Evolutionary conservation across 345 rosid species (phyloP).

Genomic region (Laguncularia racemosa): DNA sequence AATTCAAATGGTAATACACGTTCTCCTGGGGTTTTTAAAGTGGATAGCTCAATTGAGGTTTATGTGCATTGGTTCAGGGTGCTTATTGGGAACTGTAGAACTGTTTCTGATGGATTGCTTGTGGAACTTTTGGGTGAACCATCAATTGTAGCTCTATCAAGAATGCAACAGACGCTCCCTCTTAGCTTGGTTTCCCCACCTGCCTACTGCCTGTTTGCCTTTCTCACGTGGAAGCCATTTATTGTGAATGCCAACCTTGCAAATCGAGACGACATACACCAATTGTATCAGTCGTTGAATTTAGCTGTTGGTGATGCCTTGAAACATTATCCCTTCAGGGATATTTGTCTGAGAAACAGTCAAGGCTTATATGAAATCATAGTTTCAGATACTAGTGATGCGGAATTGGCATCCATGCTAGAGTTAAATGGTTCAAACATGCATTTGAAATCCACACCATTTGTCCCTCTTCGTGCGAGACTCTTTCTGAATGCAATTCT

Average conservation of each 20-base stretch:
- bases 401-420: conserved; percentile 68
- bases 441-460: conserved; percentile 61
- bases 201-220: conserved; percentile 75
- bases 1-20: conserved; percentile 84
- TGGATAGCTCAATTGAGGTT: conserved; percentile 62
- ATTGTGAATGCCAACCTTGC: conserved; percentile 40
- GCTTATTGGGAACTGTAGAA: conserved; percentile 82
- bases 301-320: conserved; percentile 73
- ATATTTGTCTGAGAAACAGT: conserved; percentile 83
- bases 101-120: conserved; percentile 77
- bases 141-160: conserved; percentile 72
- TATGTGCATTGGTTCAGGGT: conserved; percentile 90
- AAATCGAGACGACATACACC: conserved; percentile 74
- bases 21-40: conserved; percentile 47
- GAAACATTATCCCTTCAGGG: conserved; percentile 84
- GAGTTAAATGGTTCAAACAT: conserved; percentile 65
- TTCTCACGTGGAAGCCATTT: conserved; percentile 74
- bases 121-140: conserved; percentile 92
- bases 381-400: conserved; percentile 75
- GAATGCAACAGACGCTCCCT: conserved; percentile 93
- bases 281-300: conserved; percentile 62
- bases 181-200: conserved; percentile 87
- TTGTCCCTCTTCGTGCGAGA: conserved; percentile 91
- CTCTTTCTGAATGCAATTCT: conserved; percentile 77
- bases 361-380: conserved; percentile 76